phyloP scores from a whole-genome alignment of 2,329 filamentous ascomycete species.

The Diaporthe ampelina region DNA sequence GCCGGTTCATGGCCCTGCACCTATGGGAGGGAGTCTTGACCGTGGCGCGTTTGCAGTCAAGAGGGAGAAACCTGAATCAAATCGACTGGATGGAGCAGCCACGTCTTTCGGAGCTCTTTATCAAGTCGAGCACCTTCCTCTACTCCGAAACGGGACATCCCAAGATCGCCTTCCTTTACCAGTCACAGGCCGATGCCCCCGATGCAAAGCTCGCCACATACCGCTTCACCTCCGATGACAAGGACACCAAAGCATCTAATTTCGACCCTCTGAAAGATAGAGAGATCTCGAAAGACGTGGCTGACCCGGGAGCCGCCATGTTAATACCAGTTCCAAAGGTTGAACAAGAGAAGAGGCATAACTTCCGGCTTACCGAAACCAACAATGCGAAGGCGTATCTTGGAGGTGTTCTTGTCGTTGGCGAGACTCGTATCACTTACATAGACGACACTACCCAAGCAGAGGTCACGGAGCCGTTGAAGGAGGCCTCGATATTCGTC shows the following conservation, averaged over 20 bases:
- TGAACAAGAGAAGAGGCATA: constrained; percentile 71
- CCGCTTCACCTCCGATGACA: constrained; percentile 70
- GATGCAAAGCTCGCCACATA: constrained; percentile 72
- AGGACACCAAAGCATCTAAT: constrained; percentile 64
- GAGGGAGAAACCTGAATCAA: constrained; percentile 60
- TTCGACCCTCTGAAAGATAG: constrained; percentile 70
- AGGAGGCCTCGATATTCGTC: constrained; percentile 88
- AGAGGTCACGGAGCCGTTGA: constrained; percentile 73
- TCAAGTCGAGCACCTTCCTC: constrained; percentile 70
- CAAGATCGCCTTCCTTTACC: constrained; percentile 71
- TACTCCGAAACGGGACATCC: constrained; percentile 71
- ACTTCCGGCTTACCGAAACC: constrained; percentile 64
- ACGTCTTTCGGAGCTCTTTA: constrained; percentile 70
- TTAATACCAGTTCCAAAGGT: constrained; percentile 73
- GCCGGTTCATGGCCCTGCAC: constrained; percentile 70
- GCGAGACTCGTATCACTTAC: constrained; percentile 87
- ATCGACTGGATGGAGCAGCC: constrained; percentile 68
- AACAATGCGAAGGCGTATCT: constrained; percentile 68
- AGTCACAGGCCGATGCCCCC: constrained; percentile 64
- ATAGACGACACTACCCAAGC: constrained; percentile 83
- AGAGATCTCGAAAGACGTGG: constrained; percentile 66
- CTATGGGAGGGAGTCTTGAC: constrained; percentile 73
- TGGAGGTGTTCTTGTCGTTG: constrained; percentile 81
- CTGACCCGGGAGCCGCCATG: constrained; percentile 70
- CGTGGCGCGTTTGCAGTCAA: constrained; percentile 64